Percentiles rank a stretch among this genome's conserved stretches.
Evolutionary conservation across 1,284 basidiomycete species (phyloP).

Genomic region (Baeospora myosura): DNA sequence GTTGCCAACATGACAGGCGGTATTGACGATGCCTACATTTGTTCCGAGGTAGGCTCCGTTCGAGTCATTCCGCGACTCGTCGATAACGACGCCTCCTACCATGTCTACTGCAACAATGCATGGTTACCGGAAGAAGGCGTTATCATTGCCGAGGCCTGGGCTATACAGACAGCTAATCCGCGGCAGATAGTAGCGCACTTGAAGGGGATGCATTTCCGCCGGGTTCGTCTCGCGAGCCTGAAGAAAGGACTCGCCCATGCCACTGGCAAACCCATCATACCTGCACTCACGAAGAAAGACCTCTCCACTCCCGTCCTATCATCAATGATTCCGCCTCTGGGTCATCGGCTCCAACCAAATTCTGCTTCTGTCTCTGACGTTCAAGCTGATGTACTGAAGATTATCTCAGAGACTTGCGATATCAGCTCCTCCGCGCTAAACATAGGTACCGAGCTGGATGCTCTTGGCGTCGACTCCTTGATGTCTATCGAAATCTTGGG

Average conservation of each 20-base stretch:
- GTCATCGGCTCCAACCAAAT: background rate
- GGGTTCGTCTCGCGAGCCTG: slow-evolving; percentile 41
- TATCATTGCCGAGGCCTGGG: slow-evolving; percentile 44
- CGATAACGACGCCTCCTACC: slow-evolving; percentile 35
- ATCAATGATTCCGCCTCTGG: background rate
- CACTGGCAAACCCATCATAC: background rate
- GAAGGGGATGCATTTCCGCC: slow-evolving; percentile 50
- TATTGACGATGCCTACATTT: slow-evolving; percentile 53
- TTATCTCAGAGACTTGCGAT: slow-evolving; percentile 39
- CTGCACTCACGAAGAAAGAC: background rate
- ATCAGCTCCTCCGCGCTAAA: slow-evolving; percentile 24
- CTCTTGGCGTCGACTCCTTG: slow-evolving; percentile 49
- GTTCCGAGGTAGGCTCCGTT: slow-evolving; percentile 44
- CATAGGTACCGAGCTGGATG: slow-evolving; percentile 29
- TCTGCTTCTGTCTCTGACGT: background rate
- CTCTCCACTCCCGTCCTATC: slow-evolving; percentile 4
- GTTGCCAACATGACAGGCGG: slow-evolving; percentile 50
- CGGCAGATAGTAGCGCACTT: slow-evolving; percentile 43
- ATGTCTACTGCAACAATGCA: slow-evolving; percentile 43
- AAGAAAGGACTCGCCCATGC: slow-evolving; percentile 30
- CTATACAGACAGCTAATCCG: slow-evolving; percentile 28
- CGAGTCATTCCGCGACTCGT: slow-evolving; percentile 36
- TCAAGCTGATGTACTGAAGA: slow-evolving; percentile 17
- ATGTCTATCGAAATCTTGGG: slow-evolving; percentile 46
- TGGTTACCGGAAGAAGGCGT: slow-evolving; percentile 34